A percentile compares a stretch with the other conserved stretches of the same genome.
Conservation (phyloP, 2,329 filamentous ascomycete genomes). For the Basipetospora chlamydospora region DNA sequence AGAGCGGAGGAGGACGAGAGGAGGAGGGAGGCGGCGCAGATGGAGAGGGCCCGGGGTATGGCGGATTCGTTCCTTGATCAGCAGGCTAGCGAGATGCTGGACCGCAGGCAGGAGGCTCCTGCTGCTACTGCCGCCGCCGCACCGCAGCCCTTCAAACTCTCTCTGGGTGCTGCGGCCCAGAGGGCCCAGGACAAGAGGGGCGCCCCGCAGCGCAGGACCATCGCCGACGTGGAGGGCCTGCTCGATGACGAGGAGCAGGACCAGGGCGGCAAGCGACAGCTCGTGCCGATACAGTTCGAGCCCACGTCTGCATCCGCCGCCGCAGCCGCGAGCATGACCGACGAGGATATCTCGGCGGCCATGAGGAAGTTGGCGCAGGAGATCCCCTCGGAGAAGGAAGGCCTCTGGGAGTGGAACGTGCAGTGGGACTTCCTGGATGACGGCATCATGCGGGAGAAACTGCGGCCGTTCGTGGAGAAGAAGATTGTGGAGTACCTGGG, state of each 20-base stretch:
- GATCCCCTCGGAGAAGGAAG: conserved; percentile 75
- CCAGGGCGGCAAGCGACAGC: conserved; percentile 52
- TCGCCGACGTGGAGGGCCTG: conserved; percentile 86
- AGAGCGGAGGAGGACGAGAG: conserved; percentile 62
- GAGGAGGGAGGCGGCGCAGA: conserved; percentile 52
- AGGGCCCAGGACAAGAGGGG: conserved; percentile 44
- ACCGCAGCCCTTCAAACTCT: conserved; percentile 80
- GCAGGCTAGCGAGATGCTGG: conserved; percentile 63
- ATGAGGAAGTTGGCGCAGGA: conserved; percentile 72
- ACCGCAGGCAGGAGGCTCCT: no score
- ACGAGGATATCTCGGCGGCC: conserved; percentile 76
- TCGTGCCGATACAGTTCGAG: conserved; percentile 74
- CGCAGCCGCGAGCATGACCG: conserved; percentile 56
- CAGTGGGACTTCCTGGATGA: conserved; percentile 88
- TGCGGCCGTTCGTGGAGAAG: conserved; percentile 91
- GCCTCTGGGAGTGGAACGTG: conserved; percentile 83
- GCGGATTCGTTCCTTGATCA: conserved; percentile 83
- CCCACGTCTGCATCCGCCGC: no score
- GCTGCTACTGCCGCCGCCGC: conserved; percentile 25
- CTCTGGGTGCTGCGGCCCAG: conserved; percentile 76
- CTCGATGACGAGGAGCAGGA: conserved; percentile 90
- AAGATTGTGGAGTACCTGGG: conserved; percentile 96
- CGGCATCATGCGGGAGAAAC: conserved; percentile 64
- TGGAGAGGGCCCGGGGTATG: conserved; percentile 67
- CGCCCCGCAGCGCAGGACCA: conserved; percentile 54